Conservation (phyloP, 208 protist species). For the Cochliopodium minus region DNA sequence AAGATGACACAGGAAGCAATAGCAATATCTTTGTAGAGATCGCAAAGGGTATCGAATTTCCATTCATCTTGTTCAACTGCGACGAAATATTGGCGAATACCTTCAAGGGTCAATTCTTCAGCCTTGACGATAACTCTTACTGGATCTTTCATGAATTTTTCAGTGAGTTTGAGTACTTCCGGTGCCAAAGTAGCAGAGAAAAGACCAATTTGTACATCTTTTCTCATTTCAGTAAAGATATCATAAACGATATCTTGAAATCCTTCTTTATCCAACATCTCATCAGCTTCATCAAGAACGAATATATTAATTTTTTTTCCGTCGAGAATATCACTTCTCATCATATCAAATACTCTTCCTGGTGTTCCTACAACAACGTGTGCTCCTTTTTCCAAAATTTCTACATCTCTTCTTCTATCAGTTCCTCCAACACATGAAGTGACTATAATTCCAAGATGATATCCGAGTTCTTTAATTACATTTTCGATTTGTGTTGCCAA, state of each 20-base stretch:
- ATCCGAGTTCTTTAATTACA: constrained; percentile 80
- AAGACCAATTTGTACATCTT: constrained; percentile 85
- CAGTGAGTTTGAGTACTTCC: constrained; percentile 91
- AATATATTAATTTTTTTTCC: constrained; percentile 67
- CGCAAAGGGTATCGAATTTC: constrained; percentile 91
- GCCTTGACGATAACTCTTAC: constrained; percentile 95
- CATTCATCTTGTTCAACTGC: constrained; percentile 74
- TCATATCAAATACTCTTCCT: constrained; percentile 90
- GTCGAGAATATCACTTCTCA: constrained; percentile 52
- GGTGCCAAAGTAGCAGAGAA: constrained; percentile 95
- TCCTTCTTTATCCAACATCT: constrained; percentile 81
- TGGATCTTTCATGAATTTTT: constrained; percentile 94
- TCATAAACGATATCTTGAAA: constrained; percentile 96
- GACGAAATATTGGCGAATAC: constrained; percentile 99
- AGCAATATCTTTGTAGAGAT: constrained; percentile 67
- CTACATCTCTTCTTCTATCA: constrained; percentile 79
- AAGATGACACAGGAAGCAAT: constrained; percentile 92
- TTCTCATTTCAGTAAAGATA: constrained; percentile 85
- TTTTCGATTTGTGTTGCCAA: constrained; percentile 81
- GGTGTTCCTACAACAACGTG: constrained; percentile 90
- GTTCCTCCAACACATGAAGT: constrained; percentile 69
- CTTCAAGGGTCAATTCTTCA: constrained; percentile 93
- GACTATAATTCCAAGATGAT: constrained; percentile 66
- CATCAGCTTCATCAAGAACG: constrained; percentile 96
- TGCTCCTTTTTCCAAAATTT: constrained; percentile 60